Conservation (phyloP, 2,329 filamentous ascomycete genomes). For the Colletotrichum graminicola region DNA sequence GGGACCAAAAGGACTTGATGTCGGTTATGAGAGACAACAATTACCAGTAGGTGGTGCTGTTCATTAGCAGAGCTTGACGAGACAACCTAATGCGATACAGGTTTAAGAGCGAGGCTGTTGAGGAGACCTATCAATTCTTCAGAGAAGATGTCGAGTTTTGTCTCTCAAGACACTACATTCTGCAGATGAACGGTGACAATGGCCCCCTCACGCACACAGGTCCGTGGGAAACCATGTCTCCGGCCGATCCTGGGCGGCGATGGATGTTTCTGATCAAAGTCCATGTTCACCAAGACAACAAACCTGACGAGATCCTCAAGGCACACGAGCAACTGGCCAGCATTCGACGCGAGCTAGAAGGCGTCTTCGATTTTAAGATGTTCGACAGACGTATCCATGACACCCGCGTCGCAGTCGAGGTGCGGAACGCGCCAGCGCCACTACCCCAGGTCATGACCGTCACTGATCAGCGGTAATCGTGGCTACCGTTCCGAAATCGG, state of each 20-base stretch:
- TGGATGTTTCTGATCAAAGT: conserved; percentile 69
- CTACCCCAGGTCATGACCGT: conserved; percentile 46
- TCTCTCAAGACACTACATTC: conserved; percentile 61
- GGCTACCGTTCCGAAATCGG: neutral
- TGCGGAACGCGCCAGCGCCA: conserved; percentile 53
- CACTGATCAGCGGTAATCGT: conserved; percentile 34
- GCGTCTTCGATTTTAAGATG: conserved; percentile 64
- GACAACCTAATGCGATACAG: conserved; percentile 48
- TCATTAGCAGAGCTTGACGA: neutral
- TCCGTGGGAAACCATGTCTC: conserved; percentile 60
- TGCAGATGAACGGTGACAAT: conserved; percentile 50
- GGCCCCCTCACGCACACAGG: conserved; percentile 57
- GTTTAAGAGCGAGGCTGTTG: conserved; percentile 65
- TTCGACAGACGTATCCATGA: conserved; percentile 67
- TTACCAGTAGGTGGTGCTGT: conserved; percentile 57
- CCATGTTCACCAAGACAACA: conserved; percentile 67
- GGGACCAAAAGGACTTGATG: conserved; percentile 62
- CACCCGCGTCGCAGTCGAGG: conserved; percentile 59
- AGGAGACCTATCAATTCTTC: conserved; percentile 67
- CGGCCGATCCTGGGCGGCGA: conserved; percentile 61
- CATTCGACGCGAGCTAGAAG: conserved; percentile 61
- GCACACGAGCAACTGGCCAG: conserved; percentile 64
- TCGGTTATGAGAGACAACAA: conserved; percentile 64
- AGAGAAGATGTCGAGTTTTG: conserved; percentile 67
- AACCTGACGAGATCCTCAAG: conserved; percentile 68